phyloP scores from a whole-genome alignment of 495 filamentous ascomycete species.

The Lepraria neglecta region DNA sequence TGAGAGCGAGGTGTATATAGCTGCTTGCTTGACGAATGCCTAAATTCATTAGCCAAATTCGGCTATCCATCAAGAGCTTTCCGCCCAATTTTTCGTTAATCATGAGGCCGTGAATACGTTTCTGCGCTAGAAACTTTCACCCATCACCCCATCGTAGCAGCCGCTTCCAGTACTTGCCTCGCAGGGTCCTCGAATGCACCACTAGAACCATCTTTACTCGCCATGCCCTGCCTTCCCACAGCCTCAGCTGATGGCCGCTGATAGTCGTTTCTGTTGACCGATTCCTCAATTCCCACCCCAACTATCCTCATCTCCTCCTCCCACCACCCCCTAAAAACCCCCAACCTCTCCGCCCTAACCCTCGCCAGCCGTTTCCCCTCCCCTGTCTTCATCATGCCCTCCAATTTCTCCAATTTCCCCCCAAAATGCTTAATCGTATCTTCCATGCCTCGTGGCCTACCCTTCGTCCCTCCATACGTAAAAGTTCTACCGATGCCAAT shows the following conservation, averaged over 20 bases:
- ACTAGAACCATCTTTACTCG: background rate
- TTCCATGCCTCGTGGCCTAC: background rate
- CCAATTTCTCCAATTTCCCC: constrained; percentile 7
- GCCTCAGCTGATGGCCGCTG: background rate
- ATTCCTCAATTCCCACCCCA: background rate
- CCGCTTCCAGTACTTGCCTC: background rate
- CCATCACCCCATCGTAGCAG: background rate
- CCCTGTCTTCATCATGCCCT: constrained; percentile 2
- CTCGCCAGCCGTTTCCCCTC: background rate
- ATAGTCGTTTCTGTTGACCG: too few species aligned
- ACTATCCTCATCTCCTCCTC: constrained; percentile 7
- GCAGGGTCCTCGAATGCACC: background rate
- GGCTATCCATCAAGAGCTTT: too few species aligned
- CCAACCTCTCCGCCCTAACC: background rate
- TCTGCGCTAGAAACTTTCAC: background rate
- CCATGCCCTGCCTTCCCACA: background rate
- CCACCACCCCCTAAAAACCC: background rate
- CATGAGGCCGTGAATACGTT: too few species aligned
- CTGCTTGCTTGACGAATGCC: too few species aligned
- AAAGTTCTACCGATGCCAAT: constrained; percentile 63
- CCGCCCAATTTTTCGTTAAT: too few species aligned
- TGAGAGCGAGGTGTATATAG: too few species aligned
- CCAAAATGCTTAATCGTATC: background rate
- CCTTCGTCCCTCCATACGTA: constrained; percentile 47
- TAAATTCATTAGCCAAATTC: too few species aligned